Evolutionary conservation across 1,284 basidiomycete genomes (phyloP).

Genomic region (Rhodotorula sp.): DNA sequence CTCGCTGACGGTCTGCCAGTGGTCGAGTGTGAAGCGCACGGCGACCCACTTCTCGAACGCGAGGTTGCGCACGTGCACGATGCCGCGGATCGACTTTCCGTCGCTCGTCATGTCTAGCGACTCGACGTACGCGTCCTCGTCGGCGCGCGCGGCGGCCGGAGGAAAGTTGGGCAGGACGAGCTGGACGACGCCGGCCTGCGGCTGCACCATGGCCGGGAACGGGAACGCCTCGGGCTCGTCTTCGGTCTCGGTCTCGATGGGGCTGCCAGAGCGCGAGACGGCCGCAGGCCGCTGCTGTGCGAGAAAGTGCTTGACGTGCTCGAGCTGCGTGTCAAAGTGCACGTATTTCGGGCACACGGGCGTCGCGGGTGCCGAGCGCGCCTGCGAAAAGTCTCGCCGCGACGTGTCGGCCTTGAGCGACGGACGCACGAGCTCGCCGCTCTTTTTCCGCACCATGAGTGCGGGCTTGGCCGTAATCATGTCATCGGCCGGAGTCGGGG

Average conservation of each 20-base stretch:
- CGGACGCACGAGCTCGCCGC: constrained; percentile 86
- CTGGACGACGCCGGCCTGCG: constrained; percentile 49
- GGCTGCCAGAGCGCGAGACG: constrained; percentile 86
- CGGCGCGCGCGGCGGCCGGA: constrained; percentile 46
- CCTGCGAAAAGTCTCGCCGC: constrained; percentile 49
- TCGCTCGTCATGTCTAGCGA: constrained; percentile 65
- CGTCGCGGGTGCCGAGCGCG: constrained; percentile 65
- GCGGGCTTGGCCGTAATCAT: constrained; percentile 17
- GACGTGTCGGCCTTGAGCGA: constrained; percentile 70
- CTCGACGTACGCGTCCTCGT: constrained; percentile 58
- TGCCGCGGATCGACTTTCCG: constrained; percentile 64
- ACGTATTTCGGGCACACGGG: constrained; percentile 75
- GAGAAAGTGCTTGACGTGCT: constrained; percentile 89
- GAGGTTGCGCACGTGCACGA: constrained; percentile 77
- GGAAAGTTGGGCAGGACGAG: constrained; percentile 57
- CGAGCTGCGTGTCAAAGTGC: constrained; percentile 87
- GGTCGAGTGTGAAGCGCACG: constrained; percentile 88
- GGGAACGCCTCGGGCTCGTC: constrained; percentile 61
- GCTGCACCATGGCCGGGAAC: constrained; percentile 54
- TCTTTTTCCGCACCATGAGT: constrained; percentile 75
- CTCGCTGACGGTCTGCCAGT: constrained; percentile 94
- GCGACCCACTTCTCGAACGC: constrained; percentile 85
- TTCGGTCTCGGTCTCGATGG: constrained; percentile 74
- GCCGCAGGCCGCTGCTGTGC: constrained; percentile 91
- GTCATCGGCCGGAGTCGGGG: constrained; percentile 19